Conservation (phyloP, 2,329 filamentous ascomycete species). For the Bipolaris gigantea region DNA sequence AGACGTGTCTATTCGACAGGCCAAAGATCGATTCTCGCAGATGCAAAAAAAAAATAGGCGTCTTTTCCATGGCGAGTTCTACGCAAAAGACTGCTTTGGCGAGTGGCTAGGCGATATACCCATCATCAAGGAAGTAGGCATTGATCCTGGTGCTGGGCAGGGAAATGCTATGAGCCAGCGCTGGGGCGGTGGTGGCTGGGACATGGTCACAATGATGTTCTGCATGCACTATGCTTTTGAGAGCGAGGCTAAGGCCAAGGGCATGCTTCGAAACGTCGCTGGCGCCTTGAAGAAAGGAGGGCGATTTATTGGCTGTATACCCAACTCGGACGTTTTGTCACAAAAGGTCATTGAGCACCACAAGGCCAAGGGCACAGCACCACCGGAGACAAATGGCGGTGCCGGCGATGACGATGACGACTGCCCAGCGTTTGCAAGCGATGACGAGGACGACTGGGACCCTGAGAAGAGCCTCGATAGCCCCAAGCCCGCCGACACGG, state of each 20-base stretch:
- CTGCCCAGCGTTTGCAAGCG: constrained; percentile 41
- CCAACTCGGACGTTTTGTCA: constrained; percentile 91
- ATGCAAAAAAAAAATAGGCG: constrained; percentile 65
- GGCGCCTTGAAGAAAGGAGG: constrained; percentile 90
- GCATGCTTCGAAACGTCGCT: constrained; percentile 91
- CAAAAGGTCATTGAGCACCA: constrained; percentile 78
- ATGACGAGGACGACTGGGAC: constrained; percentile 49
- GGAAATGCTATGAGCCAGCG: constrained; percentile 61
- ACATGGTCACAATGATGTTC: constrained; percentile 99
- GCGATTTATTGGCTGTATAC: constrained; percentile 90
- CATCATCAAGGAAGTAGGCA: constrained; percentile 83
- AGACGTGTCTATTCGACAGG: constrained; percentile 88
- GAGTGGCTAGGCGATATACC: constrained; percentile 79
- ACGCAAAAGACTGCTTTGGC: constrained; percentile 89
- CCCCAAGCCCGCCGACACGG: constrained; percentile 41
- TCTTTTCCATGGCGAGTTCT: constrained; percentile 84
- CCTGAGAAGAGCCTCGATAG: constrained; percentile 50
- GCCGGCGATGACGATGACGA: constrained; percentile 39
- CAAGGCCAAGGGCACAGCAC: constrained; percentile 49
- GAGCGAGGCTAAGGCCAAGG: constrained; percentile 82
- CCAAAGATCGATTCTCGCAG: constrained; percentile 75
- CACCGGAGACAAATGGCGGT: constrained; percentile 40
- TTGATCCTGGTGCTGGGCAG: constrained; percentile 70
- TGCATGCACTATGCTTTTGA: constrained; percentile 99
- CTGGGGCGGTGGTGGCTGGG: constrained; percentile 76